These are phyloP conservation scores for Aspergillus sp. DNA, from an alignment of 2,329 filamentous ascomycete genomes.

Conservation along the genomic window DNA sequence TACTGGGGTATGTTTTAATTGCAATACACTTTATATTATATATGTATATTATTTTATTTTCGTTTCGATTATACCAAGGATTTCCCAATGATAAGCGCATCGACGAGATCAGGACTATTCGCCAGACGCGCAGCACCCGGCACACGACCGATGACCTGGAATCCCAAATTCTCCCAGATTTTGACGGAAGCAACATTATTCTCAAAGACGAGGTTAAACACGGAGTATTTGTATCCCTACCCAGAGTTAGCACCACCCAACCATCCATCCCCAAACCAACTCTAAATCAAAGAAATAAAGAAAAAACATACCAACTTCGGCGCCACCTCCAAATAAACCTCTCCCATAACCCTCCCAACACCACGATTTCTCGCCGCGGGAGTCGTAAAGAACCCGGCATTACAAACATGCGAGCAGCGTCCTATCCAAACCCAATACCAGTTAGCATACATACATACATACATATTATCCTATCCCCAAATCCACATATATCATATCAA, in stretches of 20 bases:
- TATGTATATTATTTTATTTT: background rate
- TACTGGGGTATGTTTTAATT: too few relatives aligned
- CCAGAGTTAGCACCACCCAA: conserved; percentile 7
- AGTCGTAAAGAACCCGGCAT: conserved; percentile 41
- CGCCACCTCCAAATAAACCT: conserved; percentile 40
- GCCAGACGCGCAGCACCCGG: conserved; percentile 38
- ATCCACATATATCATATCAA: background rate
- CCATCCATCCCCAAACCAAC: too few relatives aligned
- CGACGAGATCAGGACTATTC: conserved; percentile 40
- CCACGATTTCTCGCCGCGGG: conserved; percentile 35
- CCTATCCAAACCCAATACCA: conserved; percentile 21
- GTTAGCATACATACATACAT: background rate
- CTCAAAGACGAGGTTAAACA: conserved; percentile 45
- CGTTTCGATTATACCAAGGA: conserved; percentile 24
- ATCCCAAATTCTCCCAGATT: conserved; percentile 43
- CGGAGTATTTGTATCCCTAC: conserved; percentile 45
- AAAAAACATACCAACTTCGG: conserved; percentile 36
- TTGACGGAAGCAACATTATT: conserved; percentile 42
- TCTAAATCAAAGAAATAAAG: background rate
- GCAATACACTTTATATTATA: background rate
- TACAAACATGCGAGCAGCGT: conserved; percentile 43
- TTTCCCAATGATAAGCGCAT: conserved; percentile 43
- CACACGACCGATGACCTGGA: conserved; percentile 40
- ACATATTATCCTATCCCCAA: background rate
- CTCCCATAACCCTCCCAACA: conserved; percentile 39